Percentiles rank a stretch among this genome's conserved stretches.
phyloP scores from a whole-genome alignment of 768 basidiomycete species.

The Tricholomella constricta region DNA sequence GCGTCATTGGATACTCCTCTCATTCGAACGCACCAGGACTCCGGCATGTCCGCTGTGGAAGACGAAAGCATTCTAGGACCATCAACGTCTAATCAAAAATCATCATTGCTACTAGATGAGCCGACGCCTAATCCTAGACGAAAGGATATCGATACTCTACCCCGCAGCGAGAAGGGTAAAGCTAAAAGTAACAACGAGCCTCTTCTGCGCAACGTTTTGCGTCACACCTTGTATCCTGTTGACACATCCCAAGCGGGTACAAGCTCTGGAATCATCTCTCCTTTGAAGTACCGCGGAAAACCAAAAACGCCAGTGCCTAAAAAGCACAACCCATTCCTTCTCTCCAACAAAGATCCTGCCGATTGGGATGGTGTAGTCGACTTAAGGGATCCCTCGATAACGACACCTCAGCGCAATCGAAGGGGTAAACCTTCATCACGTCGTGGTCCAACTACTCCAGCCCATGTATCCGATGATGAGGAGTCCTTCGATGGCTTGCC shows the following conservation, averaged over 20 bases:
- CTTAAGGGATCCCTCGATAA: constrained; percentile 55
- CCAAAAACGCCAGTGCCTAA: constrained; percentile 60
- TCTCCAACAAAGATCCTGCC: constrained; percentile 46
- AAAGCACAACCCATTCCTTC: constrained; percentile 61
- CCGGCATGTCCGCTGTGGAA: constrained; percentile 55
- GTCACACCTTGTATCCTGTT: constrained; percentile 48
- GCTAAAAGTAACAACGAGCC: constrained; percentile 42
- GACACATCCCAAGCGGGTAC: constrained; percentile 40
- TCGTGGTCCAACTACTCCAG: constrained; percentile 21
- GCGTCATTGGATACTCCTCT: constrained; percentile 75
- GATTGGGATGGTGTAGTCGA: constrained; percentile 79
- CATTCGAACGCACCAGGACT: constrained; percentile 61
- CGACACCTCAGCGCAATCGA: constrained; percentile 44
- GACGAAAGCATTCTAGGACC: constrained; percentile 29
- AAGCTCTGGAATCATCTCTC: constrained; percentile 40
- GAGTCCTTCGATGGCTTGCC: constrained; percentile 56
- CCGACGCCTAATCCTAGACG: constrained; percentile 20
- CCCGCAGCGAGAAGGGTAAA: constrained; percentile 47
- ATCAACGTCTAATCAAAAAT: constrained; percentile 15
- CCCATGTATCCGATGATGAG: constrained; percentile 40
- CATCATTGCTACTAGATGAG: constrained; percentile 22
- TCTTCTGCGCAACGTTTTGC: constrained; percentile 51
- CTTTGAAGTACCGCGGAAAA: constrained; percentile 53
- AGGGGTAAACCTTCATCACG: constrained; percentile 10
- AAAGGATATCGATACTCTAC: constrained; percentile 11